phyloP scores from a whole-genome alignment of 352 stramenopile genomes.

The Globisporangium yorkense region DNA sequence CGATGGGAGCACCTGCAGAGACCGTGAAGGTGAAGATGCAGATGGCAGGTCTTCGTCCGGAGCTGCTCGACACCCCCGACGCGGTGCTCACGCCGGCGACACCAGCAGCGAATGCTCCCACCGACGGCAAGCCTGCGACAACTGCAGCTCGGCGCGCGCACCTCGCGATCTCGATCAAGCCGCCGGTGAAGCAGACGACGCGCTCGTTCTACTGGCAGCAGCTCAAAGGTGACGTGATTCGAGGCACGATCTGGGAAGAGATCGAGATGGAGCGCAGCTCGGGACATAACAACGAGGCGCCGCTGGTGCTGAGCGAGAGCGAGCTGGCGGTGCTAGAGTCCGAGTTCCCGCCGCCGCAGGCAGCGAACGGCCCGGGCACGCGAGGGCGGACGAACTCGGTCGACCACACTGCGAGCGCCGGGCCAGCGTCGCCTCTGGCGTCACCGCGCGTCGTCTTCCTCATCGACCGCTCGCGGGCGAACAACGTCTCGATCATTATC shows the following conservation, averaged over 20 bases:
- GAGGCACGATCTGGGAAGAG: slow-evolving; percentile 76
- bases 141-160: slow-evolving; percentile 31
- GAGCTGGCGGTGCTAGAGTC: slow-evolving; percentile 47
- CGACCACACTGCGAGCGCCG: slow-evolving; percentile 27
- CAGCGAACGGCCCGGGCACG: slow-evolving; percentile 20
- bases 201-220: slow-evolving; percentile 78
- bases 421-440: slow-evolving; percentile 34
- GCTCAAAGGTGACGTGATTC: slow-evolving; percentile 48
- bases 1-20: slow-evolving; percentile 47
- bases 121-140: slow-evolving; percentile 9
- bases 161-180: slow-evolving; percentile 58
- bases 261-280: slow-evolving; percentile 43
- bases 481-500: slow-evolving; percentile 96
- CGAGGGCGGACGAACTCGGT: slow-evolving; percentile 36
- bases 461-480: slow-evolving; percentile 62
- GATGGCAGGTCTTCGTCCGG: slow-evolving; percentile 48
- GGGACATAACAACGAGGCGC: slow-evolving; percentile 47
- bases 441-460: slow-evolving; percentile 69
- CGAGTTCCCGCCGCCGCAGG: slow-evolving; percentile 58
- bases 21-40: slow-evolving; percentile 63
- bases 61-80: slow-evolving; percentile 30
- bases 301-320: slow-evolving; percentile 36
- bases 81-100: slow-evolving; percentile 9
- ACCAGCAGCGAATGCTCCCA: slow-evolving; percentile 2
- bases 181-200: slow-evolving; percentile 47